Evolutionary conservation across 1,139 yeast species (phyloP).

Genomic region (Torulaspora globosa): DNA sequence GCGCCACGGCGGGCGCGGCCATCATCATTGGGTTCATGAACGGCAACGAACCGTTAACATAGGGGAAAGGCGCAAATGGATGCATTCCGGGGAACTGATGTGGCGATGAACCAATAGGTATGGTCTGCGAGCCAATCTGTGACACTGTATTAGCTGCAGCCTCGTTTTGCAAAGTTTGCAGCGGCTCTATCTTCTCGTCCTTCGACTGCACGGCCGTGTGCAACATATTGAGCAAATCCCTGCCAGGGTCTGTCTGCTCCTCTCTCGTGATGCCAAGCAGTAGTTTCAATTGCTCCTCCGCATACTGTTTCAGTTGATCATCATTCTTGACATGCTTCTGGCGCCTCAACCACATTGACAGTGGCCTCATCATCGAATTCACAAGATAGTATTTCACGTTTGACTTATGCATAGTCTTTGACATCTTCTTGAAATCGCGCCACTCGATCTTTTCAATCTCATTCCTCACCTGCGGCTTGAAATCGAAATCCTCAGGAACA

Average conservation of each 20-base stretch:
- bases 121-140: slow-evolving; percentile 1
- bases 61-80: slow-evolving; percentile 37
- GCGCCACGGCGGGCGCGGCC: slow-evolving; percentile 37
- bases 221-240: slow-evolving; percentile 64
- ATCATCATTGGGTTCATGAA: slow-evolving; percentile 31
- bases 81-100: slow-evolving; percentile 25
- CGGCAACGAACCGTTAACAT: slow-evolving; percentile 35
- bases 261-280: slow-evolving; percentile 53
- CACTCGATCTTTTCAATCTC: slow-evolving; percentile 75
- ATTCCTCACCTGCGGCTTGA: slow-evolving; percentile 77
- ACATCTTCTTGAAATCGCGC: slow-evolving; percentile 48
- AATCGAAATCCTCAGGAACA: slow-evolving; percentile 70
- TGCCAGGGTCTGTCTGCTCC: slow-evolving; percentile 58
- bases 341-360: slow-evolving; percentile 52
- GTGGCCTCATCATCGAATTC: slow-evolving; percentile 57
- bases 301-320: slow-evolving; percentile 45
- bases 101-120: slow-evolving; percentile 2
- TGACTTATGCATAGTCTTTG: slow-evolving; percentile 32
- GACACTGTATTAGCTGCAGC: slow-evolving; percentile 21
- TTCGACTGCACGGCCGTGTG: slow-evolving; percentile 41
- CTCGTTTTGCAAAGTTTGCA: slow-evolving; percentile 25
- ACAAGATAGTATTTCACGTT: slow-evolving; percentile 55
- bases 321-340: slow-evolving; percentile 53
- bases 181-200: slow-evolving; percentile 24
- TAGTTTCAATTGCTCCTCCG: slow-evolving; percentile 60